A percentile compares a stretch with the other conserved stretches of the same genome.
Conservation (phyloP, 179 eudicot species). For the Beta lomatogona region DNA sequence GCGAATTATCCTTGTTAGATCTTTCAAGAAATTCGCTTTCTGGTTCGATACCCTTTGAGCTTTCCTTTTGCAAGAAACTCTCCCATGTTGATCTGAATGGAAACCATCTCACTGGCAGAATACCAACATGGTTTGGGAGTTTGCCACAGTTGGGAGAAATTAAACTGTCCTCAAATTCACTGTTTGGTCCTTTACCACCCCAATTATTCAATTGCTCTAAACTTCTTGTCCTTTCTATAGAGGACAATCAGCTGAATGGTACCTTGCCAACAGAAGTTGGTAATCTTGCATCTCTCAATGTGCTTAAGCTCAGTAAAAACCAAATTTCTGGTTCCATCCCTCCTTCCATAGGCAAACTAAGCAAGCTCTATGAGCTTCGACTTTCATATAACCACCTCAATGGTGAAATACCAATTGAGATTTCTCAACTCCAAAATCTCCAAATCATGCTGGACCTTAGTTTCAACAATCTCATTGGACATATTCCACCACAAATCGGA, state of each 20-base stretch:
- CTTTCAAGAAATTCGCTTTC: constrained; percentile 73
- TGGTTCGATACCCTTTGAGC: constrained; percentile 66
- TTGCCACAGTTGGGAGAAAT: constrained; percentile 80
- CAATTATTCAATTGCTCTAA: constrained; percentile 76
- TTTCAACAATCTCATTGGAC: constrained; percentile 71
- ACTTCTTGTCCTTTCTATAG: constrained; percentile 73
- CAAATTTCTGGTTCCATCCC: constrained; percentile 74
- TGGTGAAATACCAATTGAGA: constrained; percentile 73
- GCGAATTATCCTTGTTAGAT: constrained; percentile 62
- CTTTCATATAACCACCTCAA: constrained; percentile 64
- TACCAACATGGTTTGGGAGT: constrained; percentile 85
- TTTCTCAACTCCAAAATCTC: constrained; percentile 74
- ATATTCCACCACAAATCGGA: constrained; percentile 66
- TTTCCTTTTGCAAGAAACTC: constrained; percentile 65
- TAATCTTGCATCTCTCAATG: constrained; percentile 68
- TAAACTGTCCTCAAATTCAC: constrained; percentile 76
- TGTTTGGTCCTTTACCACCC: constrained; percentile 65
- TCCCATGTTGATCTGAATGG: constrained; percentile 80
- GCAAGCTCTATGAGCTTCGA: constrained; percentile 75
- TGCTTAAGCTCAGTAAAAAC: constrained; percentile 65
- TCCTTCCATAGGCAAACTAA: constrained; percentile 57
- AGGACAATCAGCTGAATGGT: constrained; percentile 60
- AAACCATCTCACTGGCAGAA: constrained; percentile 65
- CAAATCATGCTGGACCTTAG: constrained; percentile 82
- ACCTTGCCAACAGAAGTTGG: constrained; percentile 65